Evolutionary conservation across 257 asterid genomes (phyloP).

Genomic region (Solanum tacnaense): DNA sequence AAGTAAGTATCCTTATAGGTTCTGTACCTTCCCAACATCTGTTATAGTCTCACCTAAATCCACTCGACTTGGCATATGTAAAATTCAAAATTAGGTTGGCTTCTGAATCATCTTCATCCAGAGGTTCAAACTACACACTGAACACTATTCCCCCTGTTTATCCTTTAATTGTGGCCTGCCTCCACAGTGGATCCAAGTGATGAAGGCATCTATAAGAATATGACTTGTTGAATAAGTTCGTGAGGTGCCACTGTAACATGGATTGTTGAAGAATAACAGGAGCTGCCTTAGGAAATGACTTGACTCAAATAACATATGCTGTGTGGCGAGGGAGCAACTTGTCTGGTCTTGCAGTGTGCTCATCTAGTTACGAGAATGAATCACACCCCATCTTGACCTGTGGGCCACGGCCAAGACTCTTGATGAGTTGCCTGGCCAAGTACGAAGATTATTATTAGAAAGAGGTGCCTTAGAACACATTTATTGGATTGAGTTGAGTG

Average conservation of each 20-base stretch:
- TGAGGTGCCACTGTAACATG: neutral
- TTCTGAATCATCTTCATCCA: neutral
- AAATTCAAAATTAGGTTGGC: neutral
- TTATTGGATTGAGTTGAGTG: neutral
- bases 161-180: neutral
- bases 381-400: neutral
- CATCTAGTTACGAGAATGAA: neutral
- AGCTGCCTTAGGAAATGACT: neutral
- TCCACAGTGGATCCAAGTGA: neutral
- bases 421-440: neutral
- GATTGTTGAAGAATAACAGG: neutral
- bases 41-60: neutral
- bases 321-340: neutral
- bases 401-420: neutral
- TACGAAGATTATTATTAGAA: neutral
- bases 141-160: neutral
- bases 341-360: neutral
- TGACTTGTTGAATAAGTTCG: neutral
- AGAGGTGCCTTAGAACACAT: neutral
- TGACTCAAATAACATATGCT: neutral
- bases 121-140: neutral
- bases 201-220: neutral
- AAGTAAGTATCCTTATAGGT: neutral
- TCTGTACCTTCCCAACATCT: neutral
- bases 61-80: neutral